Percentiles rank a stretch among this genome's conserved stretches.
Evolutionary conservation across 1,139 yeast genomes (phyloP).

Genomic region (Yamadazyma atmosphaerica): DNA sequence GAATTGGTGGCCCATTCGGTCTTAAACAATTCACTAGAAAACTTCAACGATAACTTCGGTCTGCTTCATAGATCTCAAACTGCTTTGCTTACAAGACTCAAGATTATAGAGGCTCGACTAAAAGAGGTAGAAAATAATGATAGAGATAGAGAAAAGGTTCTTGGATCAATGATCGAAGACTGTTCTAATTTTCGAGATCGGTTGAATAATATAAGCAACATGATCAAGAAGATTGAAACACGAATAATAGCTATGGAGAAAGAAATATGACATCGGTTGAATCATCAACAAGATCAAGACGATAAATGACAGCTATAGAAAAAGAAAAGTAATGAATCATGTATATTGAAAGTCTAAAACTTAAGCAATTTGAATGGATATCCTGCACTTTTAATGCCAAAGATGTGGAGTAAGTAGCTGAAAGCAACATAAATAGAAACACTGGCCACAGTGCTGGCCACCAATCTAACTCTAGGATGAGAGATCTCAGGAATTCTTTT

Average conservation of each 20-base stretch:
- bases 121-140: slow-evolving; percentile 24
- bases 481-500: slow-evolving; percentile 48
- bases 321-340: neutral
- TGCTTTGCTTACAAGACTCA: slow-evolving; percentile 50
- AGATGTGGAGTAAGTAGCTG: slow-evolving; percentile 55
- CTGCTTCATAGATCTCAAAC: slow-evolving; percentile 58
- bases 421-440: slow-evolving; percentile 48
- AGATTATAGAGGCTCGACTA: slow-evolving; percentile 31
- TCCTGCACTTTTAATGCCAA: slow-evolving; percentile 56
- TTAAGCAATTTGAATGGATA: slow-evolving; percentile 46
- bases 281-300: neutral
- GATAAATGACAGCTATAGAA: slow-evolving; percentile 6
- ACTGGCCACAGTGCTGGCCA: slow-evolving; percentile 43
- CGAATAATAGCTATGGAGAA: slow-evolving; percentile 5
- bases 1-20: slow-evolving; percentile 49
- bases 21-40: slow-evolving; percentile 54
- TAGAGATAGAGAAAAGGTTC: slow-evolving; percentile 21
- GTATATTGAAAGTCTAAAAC: slow-evolving; percentile 3
- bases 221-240: slow-evolving; percentile 20
- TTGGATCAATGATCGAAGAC: slow-evolving; percentile 29
- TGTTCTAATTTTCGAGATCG: slow-evolving; percentile 35
- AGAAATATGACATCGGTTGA: neutral
- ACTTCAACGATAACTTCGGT: slow-evolving; percentile 50
- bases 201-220: slow-evolving; percentile 28
- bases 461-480: slow-evolving; percentile 40